Evolutionary conservation across 495 filamentous ascomycete genomes (phyloP), one percentile per base, ranked within the genome.

Genomic region (Peziza echinospora): DNA sequence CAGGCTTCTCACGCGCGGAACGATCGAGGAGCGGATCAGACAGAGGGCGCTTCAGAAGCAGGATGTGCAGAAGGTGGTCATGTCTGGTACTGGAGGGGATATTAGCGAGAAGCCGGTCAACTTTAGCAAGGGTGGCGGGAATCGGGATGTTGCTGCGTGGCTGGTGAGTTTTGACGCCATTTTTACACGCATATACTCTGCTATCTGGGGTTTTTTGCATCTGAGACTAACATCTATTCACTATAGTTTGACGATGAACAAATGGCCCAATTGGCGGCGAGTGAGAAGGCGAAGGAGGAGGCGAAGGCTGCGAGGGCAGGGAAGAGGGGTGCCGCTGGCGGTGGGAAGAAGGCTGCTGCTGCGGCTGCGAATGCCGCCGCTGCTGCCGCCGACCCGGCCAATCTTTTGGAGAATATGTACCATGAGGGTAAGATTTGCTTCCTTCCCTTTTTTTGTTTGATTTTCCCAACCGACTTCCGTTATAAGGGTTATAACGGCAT

Each of bases 1-100:
- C 63, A 84, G 89, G 51, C 76, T 97, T 57, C 96, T 97, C 65
- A 97, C 89, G 5, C 79, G 85, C 28, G 83, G 83, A 48, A 97
- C 89, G 1, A 97, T 97, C 61, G 89, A 97, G 63, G 89, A 97
- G 65, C 86, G 89, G 26, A 97, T 97, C 55, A 82, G 91, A 51
- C 93, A 93, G 73, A 81, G 89, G 22, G 89, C 89, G 25, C 66
- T 93, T 61, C 89, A 99, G 63, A 99, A 99, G 64, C 91, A 99
- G 65, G 89, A 99, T 61, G 89, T 99, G 52, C 89, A 99, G 63
- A 81, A 89, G 23, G 89, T 99, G 24, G 89, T 99, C 62, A 99
- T 99, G 56, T 83, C 84, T 23, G 85, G 85, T 49, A 85, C 84
- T 34, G 81, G 77, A 34, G 74, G 80, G 37, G 70, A 77, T 44